Evolutionary conservation across 768 basidiomycete genomes (phyloP).

Genomic region (Naematelia aurantialba): DNA sequence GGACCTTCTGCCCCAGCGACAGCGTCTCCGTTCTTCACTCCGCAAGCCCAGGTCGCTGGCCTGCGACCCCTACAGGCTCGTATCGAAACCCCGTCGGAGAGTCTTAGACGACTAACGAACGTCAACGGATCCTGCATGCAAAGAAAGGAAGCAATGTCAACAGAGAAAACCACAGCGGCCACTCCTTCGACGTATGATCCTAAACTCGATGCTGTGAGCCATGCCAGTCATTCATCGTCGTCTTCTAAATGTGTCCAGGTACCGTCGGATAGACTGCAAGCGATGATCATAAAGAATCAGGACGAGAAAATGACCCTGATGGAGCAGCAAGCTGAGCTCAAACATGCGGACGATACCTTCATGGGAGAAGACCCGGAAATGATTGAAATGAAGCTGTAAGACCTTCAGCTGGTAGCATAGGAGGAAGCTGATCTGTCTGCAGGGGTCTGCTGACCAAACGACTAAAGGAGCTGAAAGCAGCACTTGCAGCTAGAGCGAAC

Average conservation of each 20-base stretch:
- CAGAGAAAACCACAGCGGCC: background rate
- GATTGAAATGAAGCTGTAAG: slow-evolving; percentile 29
- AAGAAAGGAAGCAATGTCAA: background rate
- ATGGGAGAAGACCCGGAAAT: slow-evolving; percentile 39
- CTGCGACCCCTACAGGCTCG: background rate
- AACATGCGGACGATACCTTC: slow-evolving; percentile 12
- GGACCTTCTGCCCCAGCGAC: background rate
- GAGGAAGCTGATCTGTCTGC: background rate
- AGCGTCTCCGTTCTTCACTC: background rate
- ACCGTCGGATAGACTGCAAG: slow-evolving; percentile 21
- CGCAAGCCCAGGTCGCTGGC: background rate
- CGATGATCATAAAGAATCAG: slow-evolving; percentile 36
- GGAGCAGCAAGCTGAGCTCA: slow-evolving; percentile 19
- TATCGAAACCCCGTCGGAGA: background rate
- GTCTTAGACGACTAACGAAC: slow-evolving; percentile 1
- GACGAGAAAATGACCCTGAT: slow-evolving; percentile 27
- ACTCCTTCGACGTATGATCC: background rate
- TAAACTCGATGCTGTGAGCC: slow-evolving; percentile 16
- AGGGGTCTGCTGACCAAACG: slow-evolving; percentile 25
- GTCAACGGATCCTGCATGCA: background rate
- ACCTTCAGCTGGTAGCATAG: background rate
- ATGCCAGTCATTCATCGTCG: background rate
- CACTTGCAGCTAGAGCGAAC: slow-evolving; percentile 1
- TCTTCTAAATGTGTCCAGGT: slow-evolving; percentile 5
- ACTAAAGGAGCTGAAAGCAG: slow-evolving; percentile 25